phyloP scores from a whole-genome alignment of 1,139 yeast species.

The Lodderomyces pseudojiufengensis region DNA sequence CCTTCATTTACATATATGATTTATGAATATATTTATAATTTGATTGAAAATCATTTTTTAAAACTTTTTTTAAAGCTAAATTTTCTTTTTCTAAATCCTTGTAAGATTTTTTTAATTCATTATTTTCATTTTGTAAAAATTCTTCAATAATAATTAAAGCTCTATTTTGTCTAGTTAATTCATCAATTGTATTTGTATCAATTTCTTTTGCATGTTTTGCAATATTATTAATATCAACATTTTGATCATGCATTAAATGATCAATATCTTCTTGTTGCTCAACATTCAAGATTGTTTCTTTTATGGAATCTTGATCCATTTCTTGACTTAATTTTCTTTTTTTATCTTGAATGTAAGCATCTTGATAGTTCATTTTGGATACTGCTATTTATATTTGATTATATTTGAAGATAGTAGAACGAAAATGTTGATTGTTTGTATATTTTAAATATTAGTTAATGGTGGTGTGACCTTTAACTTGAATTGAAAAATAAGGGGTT shows the following conservation, averaged over 20 bases:
- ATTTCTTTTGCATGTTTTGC: conserved; percentile 4
- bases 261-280: conserved; percentile 12
- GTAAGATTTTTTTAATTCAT: conserved; percentile 11
- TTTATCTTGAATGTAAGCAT: conserved; percentile 12
- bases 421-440: too few relatives aligned
- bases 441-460: too few relatives aligned
- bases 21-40: conserved; percentile 10
- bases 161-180: conserved; percentile 11
- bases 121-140: conserved; percentile 12
- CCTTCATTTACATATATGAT: too few relatives aligned
- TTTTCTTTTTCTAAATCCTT: conserved; percentile 12
- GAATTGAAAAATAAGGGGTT: too few relatives aligned
- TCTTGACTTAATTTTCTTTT: conserved; percentile 13
- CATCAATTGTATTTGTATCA: conserved; percentile 8
- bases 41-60: conserved; percentile 13
- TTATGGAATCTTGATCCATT: conserved; percentile 10
- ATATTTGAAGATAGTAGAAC: too few relatives aligned
- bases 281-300: conserved; percentile 11
- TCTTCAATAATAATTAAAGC: conserved; percentile 12
- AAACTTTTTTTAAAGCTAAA: conserved; percentile 11
- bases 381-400: conserved; percentile 2
- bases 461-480: too few relatives aligned
- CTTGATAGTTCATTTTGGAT: conserved; percentile 15
- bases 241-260: conserved; percentile 8
- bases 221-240: conserved; percentile 8